Evolutionary conservation across 176 grass and related monocot genomes (phyloP).

Genomic region (Thalia dealbata): DNA sequence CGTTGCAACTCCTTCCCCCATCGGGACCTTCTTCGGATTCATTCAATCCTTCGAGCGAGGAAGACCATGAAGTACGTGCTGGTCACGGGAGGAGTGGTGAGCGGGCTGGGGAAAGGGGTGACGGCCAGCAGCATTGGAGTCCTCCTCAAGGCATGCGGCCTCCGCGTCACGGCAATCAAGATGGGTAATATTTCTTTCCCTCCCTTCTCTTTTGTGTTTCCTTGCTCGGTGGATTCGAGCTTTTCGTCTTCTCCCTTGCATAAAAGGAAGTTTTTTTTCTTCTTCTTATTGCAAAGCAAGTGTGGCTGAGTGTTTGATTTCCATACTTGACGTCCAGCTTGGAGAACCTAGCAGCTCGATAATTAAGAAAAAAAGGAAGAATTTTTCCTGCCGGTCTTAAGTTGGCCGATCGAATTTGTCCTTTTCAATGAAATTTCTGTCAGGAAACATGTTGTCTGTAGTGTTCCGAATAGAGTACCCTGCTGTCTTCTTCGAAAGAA

Average conservation of each 20-base stretch:
- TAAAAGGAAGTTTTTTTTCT: no score
- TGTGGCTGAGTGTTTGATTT: no score
- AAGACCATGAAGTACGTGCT: conserved; percentile 6
- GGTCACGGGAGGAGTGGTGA: conserved; percentile 16
- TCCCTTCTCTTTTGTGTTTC: background rate
- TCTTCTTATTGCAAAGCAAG: no score
- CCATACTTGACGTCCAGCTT: no score
- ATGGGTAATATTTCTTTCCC: background rate
- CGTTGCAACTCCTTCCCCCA: background rate
- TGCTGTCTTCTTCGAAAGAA: no score
- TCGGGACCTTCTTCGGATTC: background rate
- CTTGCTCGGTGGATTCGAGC: background rate
- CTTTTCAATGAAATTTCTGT: background rate
- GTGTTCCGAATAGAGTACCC: no score
- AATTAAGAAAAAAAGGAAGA: no score
- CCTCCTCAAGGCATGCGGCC: conserved; percentile 11
- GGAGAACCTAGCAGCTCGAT: no score
- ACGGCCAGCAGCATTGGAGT: conserved; percentile 18
- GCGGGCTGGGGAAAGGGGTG: conserved; percentile 18
- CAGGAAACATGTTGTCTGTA: background rate
- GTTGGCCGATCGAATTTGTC: background rate
- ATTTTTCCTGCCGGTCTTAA: no score
- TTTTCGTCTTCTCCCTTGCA: no score
- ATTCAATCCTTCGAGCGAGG: background rate
- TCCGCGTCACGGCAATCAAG: conserved; percentile 12